Evolutionary conservation across 2,329 filamentous ascomycete genomes (phyloP).

Genomic region (Clarireedia hainanense): DNA sequence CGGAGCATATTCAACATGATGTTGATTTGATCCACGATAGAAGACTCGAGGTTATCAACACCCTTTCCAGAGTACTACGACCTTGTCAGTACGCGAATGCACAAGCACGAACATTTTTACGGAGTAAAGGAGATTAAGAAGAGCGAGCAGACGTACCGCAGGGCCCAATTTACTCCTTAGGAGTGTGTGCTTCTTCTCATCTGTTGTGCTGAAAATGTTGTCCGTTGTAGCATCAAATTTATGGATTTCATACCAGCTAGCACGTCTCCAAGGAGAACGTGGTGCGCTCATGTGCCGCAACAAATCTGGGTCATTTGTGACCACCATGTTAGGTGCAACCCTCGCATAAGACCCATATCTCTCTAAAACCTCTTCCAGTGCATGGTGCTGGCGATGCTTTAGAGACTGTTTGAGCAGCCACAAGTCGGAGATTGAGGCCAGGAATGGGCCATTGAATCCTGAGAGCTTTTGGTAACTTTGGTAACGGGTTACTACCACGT

Average conservation of each 20-base stretch:
- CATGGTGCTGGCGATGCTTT: no score
- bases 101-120: no score
- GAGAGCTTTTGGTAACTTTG: no score
- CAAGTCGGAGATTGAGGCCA: no score
- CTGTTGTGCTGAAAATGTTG: slow-evolving; percentile 42
- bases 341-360: no score
- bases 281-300: slow-evolving; percentile 33
- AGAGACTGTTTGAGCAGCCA: no score
- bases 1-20: slow-evolving; percentile 1
- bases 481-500: no score
- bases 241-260: slow-evolving; percentile 39
- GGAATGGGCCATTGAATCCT: no score
- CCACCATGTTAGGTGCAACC: slow-evolving; percentile 30
- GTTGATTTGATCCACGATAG: slow-evolving; percentile 34
- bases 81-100: no score
- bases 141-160: slow-evolving; percentile 22
- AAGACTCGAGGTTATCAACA: slow-evolving; percentile 39
- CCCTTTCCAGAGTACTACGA: slow-evolving; percentile 43
- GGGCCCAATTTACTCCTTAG: slow-evolving; percentile 41
- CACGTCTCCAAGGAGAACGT: slow-evolving; percentile 32
- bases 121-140: no score
- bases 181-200: slow-evolving; percentile 37
- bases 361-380: no score
- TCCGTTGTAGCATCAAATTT: slow-evolving; percentile 44
- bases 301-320: slow-evolving; percentile 34